These are phyloP conservation scores for Psilocybe cubensis DNA, from an alignment of 768 basidiomycete species.

Conservation along the genomic window DNA sequence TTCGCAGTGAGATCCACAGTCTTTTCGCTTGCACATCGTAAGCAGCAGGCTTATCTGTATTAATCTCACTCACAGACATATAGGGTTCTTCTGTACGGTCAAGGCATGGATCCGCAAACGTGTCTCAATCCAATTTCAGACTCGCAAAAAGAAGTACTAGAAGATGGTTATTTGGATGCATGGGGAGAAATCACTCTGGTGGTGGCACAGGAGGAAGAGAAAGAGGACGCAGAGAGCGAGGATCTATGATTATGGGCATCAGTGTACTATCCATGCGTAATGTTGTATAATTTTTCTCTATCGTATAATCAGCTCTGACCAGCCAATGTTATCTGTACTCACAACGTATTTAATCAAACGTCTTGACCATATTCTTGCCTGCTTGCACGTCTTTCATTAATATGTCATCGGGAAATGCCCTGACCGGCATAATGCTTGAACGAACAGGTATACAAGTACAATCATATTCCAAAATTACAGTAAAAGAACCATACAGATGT, in stretches of 20 bases:
- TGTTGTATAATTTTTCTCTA: not conserved
- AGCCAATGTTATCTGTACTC: not conserved
- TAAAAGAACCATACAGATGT: not conserved
- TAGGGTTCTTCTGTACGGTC: slow-evolving; percentile 9
- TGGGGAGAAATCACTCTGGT: not conserved
- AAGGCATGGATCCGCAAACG: slow-evolving; percentile 14
- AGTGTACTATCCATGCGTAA: not conserved
- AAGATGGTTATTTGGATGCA: not conserved
- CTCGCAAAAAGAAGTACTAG: not conserved
- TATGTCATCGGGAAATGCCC: too few relatives aligned
- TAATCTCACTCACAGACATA: slow-evolving; percentile 10
- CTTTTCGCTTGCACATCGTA: slow-evolving; percentile 3
- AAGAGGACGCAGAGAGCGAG: not conserved
- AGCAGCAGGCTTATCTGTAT: slow-evolving; percentile 13
- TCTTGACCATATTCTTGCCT: too few relatives aligned
- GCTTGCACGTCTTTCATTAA: too few relatives aligned
- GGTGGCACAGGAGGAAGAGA: too few relatives aligned
- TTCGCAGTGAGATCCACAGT: slow-evolving; percentile 4
- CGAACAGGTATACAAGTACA: not conserved
- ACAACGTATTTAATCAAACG: too few relatives aligned
- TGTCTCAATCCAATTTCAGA: not conserved
- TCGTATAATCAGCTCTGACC: not conserved
- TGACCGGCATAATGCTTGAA: not conserved
- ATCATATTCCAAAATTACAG: not conserved
- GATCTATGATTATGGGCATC: not conserved